These are phyloP conservation scores for Cryptococcus hybrid DNA, from an alignment of 1,284 basidiomycete species.

Conservation along the genomic window DNA sequence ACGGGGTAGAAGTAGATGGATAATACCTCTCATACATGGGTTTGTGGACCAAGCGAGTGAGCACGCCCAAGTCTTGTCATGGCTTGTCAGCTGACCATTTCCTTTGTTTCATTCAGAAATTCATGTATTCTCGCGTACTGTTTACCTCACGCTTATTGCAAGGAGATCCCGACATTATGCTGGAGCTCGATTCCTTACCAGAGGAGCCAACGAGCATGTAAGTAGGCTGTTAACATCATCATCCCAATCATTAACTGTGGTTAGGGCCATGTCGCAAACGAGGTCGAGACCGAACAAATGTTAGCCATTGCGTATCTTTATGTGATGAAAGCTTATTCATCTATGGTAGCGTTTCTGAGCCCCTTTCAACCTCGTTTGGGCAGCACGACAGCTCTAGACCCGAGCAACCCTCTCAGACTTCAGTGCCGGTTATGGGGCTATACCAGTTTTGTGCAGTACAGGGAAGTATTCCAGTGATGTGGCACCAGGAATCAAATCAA, in stretches of 20 bases:
- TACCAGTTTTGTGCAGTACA: conserved; percentile 94
- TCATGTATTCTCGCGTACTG: conserved; percentile 81
- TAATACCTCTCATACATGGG: conserved; percentile 90
- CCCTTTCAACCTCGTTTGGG: conserved; percentile 86
- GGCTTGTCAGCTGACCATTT: background rate
- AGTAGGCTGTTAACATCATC: background rate
- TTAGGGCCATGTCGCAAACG: conserved; percentile 98
- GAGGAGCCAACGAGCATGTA: conserved; percentile 78
- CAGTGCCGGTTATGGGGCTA: conserved; percentile 62
- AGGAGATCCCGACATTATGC: conserved; percentile 93
- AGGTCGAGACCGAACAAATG: conserved; percentile 99
- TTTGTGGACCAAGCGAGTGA: conserved; percentile 93
- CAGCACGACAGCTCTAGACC: conserved; percentile 1
- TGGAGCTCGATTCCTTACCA: conserved; percentile 90
- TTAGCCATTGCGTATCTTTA: conserved; percentile 13
- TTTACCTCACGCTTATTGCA: conserved; percentile 93
- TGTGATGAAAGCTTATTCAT: background rate
- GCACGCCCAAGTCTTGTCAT: conserved; percentile 42
- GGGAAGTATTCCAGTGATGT: conserved; percentile 93
- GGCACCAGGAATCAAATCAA: conserved; percentile 89
- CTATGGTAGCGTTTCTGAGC: conserved; percentile 70
- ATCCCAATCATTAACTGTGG: background rate
- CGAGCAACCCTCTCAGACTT: conserved; percentile 18
- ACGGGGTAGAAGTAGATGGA: conserved; percentile 70
- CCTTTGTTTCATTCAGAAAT: conserved; percentile 61